Evolutionary conservation across 306 rosid species (phyloP), one percentile per base, ranked within the genome.

Genomic region (Casuarina equisetifolia): DNA sequence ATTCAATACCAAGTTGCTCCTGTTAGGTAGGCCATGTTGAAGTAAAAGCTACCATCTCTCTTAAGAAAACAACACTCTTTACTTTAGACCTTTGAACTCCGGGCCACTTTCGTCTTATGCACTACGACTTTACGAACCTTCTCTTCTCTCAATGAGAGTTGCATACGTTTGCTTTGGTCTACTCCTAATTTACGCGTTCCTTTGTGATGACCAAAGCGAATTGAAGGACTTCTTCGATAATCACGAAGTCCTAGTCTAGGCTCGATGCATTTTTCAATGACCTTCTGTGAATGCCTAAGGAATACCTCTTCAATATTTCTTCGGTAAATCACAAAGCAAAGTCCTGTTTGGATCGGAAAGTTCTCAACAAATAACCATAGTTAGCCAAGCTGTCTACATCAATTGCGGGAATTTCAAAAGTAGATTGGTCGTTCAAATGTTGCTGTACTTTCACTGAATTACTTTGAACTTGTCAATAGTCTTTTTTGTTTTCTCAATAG

Each of bases 11-110:
- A 19, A 58, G 8, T 71, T 78, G 42, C 8, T 9, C n/a, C 36
- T 25, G 42, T 75, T 80, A 54, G 83, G 75, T 54, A 57, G 67
- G 74, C 50, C 51, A 73, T n/a, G 45, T 74, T 44, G 50, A 64
- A 40, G 9, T 35, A 15, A 17, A 59, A 66, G 75, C 17, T 44
- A 67, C 36, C 74, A 15, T 52, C 61, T 58, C 73, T 54, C 54
- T 2, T n/a, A 35, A 69, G 76, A 78, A 78, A 70, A 44, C 71
- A 13, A 46, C 52, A 17, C 58, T 48, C 9, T 19, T 32, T 70
- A 3, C n/a, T 40, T 54, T 5, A 1, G 38, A 19, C 3, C 4
- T 69, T 77, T 44, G 49, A 55, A 72, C 72, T 70, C 55, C 32
- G 57, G 48, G 51, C 4, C 38, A 39, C 6, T 16, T 40, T 40